Evolutionary conservation across 2,329 filamentous ascomycete genomes (phyloP).

Genomic region (Claviceps africana): DNA sequence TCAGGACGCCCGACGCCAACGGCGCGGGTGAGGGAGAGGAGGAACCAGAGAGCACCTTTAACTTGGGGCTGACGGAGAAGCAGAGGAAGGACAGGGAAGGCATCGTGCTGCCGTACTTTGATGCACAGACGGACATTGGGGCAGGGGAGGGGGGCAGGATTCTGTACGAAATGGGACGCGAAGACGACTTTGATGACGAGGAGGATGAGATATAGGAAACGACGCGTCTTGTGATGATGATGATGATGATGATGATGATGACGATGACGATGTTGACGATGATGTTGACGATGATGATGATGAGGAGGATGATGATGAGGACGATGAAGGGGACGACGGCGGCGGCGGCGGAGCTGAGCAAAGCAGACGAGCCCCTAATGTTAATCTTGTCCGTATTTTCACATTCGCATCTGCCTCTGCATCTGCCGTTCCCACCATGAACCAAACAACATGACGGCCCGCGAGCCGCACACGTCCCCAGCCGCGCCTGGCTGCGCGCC

Average conservation of each 20-base stretch:
- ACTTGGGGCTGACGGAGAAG: constrained; percentile 76
- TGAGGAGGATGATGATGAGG: not conserved
- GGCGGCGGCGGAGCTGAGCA: not conserved
- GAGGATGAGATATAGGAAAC: constrained; percentile 77
- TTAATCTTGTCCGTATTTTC: not conserved
- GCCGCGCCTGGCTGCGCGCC: no score
- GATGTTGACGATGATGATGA: not conserved
- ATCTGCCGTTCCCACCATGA: no score
- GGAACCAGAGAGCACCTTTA: constrained; percentile 64
- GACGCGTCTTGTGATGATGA: not conserved
- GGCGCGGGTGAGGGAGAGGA: constrained; percentile 30
- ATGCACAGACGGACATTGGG: constrained; percentile 72
- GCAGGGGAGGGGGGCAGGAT: constrained; percentile 82
- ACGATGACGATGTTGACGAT: not conserved
- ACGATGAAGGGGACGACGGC: not conserved
- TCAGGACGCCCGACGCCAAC: constrained; percentile 30
- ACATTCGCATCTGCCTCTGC: no score
- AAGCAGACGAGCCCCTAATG: not conserved
- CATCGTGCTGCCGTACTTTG: constrained; percentile 88
- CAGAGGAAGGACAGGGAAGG: constrained; percentile 76
- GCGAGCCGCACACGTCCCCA: not conserved
- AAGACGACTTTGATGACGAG: constrained; percentile 94
- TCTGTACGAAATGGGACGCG: constrained; percentile 88
- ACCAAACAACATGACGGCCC: not conserved
- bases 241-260: not conserved